Evolutionary conservation across 177 flowering plant genomes (phyloP).

Genomic region (Telopea speciosissima): DNA sequence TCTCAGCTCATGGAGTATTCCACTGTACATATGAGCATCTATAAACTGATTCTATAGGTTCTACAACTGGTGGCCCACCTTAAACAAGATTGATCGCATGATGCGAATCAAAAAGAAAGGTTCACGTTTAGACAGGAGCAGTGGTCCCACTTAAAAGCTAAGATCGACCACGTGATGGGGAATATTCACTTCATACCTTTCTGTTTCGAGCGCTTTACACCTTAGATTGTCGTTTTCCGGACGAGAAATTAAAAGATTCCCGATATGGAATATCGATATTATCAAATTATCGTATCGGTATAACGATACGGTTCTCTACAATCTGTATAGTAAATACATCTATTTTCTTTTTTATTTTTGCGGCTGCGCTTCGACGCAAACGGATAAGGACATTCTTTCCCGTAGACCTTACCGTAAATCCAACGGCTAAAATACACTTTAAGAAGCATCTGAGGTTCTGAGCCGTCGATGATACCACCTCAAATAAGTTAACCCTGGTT

Average conservation of each 20-base stretch:
- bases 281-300: not conserved
- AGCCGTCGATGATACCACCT: not conserved
- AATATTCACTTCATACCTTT: too few species aligned
- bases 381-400: conserved; percentile 19
- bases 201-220: too few species aligned
- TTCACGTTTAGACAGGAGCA: too few species aligned
- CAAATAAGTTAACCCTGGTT: conserved; percentile 13
- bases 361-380: conserved; percentile 11
- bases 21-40: too few species aligned
- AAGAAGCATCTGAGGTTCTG: not conserved
- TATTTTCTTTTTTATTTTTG: conserved; percentile 6
- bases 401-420: conserved; percentile 3
- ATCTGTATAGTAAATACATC: not conserved
- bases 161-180: too few species aligned
- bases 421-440: not conserved
- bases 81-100: too few species aligned
- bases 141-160: too few species aligned
- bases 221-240: too few species aligned
- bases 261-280: not conserved
- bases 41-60: too few species aligned
- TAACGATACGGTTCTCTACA: not conserved
- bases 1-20: too few species aligned
- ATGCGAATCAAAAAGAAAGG: too few species aligned
- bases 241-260: not conserved
- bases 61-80: too few species aligned